Conservation (phyloP, 106 monocot genomes). For the Platanthera zijinensis region DNA sequence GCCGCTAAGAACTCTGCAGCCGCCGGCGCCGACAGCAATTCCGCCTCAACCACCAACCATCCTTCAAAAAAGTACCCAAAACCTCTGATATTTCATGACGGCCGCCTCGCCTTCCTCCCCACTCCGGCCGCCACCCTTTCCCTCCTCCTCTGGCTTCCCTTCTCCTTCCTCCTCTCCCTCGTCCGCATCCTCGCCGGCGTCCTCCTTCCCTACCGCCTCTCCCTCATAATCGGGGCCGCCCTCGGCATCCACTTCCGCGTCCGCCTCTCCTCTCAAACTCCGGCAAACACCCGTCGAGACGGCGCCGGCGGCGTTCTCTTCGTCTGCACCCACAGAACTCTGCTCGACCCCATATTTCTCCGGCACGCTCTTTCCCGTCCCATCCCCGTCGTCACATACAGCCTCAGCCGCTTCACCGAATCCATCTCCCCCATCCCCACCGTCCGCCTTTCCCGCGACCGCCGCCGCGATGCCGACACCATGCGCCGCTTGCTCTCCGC, state of each 20-base stretch:
- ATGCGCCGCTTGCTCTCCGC: constrained; percentile 37
- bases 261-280: neutral
- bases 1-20: neutral
- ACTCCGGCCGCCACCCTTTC: constrained; percentile 32
- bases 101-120: constrained; percentile 70
- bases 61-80: constrained; percentile 64
- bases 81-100: constrained; percentile 71
- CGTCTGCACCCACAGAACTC: constrained; percentile 72
- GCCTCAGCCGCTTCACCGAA: constrained; percentile 71
- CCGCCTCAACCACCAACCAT: neutral
- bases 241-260: constrained; percentile 31
- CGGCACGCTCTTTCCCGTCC: constrained; percentile 26
- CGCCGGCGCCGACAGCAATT: neutral
- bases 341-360: constrained; percentile 63
- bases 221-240: constrained; percentile 11
- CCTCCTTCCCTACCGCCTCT: constrained; percentile 36
- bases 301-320: constrained; percentile 28
- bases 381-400: constrained; percentile 78
- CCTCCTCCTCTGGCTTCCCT: constrained; percentile 67
- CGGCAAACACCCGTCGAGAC: too few species aligned
- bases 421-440: constrained; percentile 55
- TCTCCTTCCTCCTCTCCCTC: constrained; percentile 32
- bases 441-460: constrained; percentile 54
- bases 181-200: constrained; percentile 29
- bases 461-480: constrained; percentile 31